Evolutionary conservation across 108 stramenopile genomes (phyloP), one percentile per base, ranked within the genome.

Genomic region (Cylindrotheca fusiformis): DNA sequence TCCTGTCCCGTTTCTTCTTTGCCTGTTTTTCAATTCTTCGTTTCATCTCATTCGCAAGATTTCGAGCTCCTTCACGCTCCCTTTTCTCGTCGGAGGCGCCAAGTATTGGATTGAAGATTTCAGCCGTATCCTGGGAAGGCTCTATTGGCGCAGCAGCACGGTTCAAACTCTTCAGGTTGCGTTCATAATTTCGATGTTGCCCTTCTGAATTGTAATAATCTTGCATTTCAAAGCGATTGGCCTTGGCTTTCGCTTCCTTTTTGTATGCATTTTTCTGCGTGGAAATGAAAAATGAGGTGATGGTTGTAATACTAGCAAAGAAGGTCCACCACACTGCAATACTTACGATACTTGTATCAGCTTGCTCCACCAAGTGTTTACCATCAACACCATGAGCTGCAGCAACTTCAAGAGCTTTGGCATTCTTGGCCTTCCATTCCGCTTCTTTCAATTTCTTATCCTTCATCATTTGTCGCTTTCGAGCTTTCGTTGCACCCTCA

Each of bases 161-260:
- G 5, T 28, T 21, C 26, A 73, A 44, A 44, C 82, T 81, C 31
- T 83, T 84, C 19, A 94, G 54, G 51, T 83, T 88, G 1, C 88
- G 78, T 70, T 88, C 79, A 62, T 94, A 94, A 54, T 88, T 79
- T 3, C 82, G 75, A 79, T 80, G 77, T 64, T 88, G 86, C 23
- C 88, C 87, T 56, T 94, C 86, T 20, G 88, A 76, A 65, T 90
- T 90, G 77, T 90, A 75, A 47, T 88, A 86, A 62, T 93, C 91
- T 21, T 79, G 71, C 28, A 82, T 69, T 33, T 53, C 65, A 44
- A 67, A 74, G n/a, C 41, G 52, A 25, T 61, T 66, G 3, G 53
- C 30, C 23, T 50, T 48, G 29, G 46, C 54, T 46, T 59, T 74
- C 23, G 58, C 65, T 25, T 67, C 32, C 59, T 60, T 76, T 50